Evolutionary conservation across 495 filamentous ascomycete species (phyloP), one percentile per base, ranked within the genome.

Genomic region (Letharia lupina): DNA sequence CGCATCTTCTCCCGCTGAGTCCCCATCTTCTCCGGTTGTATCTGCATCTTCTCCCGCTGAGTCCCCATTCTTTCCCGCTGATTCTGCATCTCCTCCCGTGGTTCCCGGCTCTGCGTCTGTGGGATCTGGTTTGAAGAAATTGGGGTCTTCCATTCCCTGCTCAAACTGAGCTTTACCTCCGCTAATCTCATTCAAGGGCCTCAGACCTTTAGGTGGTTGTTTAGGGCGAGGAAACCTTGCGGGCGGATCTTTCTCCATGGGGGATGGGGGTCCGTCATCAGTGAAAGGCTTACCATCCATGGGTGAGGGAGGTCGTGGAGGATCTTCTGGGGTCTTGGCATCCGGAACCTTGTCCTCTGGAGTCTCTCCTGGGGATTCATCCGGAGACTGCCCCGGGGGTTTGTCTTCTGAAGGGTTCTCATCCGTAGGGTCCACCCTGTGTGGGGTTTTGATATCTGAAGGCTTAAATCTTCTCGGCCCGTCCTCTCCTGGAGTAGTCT

Each of bases 371-470:
- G 44, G 44, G 20, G 44, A 47, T 9, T 20, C 8, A 3, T 47
- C 44, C 20, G 48, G 11, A 50, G 48, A 50, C 4, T 50, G n/a
- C 10, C 23, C 48, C 2, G 48, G 48, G 28, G 48, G 7, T 50
- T 28, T 13, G 23, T 6, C n/a, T 28, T 50, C n/a, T 28, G 48
- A 50, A 50, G 48, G 48, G n/a, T 23, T 15, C 7, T 50, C 48
- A 28, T 50, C 48, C 1, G 48, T 50, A 50, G 48, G 48, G 8
- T 50, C 48, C n/a, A 28, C 48, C 5, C 48, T 50, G 11, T 50
- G 48, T 28, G 48, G 48, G 48, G 48, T 50, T 13, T 50, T 23
- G n/a, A 50, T 50, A 50, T 50, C 48, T 28, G 48, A 50, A 50
- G n/a, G 8, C 9, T 50, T 50, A 8, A 50, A 12, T n/a, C 45